Percentiles rank a stretch among this genome's conserved stretches.
Conservation (phyloP, 352 stramenopile species). For the Pythium oligandrum region DNA sequence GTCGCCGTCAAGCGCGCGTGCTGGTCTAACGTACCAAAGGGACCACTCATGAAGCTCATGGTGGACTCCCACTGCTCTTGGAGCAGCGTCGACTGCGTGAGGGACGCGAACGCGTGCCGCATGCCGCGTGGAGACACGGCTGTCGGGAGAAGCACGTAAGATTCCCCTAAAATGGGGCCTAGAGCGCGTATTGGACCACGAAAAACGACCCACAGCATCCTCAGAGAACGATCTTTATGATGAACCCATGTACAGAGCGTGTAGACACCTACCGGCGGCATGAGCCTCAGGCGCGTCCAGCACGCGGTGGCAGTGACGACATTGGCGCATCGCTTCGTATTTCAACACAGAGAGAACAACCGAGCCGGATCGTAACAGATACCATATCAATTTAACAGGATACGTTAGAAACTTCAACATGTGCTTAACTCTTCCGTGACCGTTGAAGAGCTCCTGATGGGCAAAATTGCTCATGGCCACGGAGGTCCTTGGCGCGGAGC, state of each 20-base stretch:
- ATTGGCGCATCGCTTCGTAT: slow-evolving; percentile 7
- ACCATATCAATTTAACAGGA: too few relatives aligned
- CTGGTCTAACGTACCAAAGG: too few relatives aligned
- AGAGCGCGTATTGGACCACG: neutral
- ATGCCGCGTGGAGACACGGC: slow-evolving; percentile 43
- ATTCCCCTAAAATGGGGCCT: slow-evolving; percentile 47
- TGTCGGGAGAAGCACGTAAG: slow-evolving; percentile 70
- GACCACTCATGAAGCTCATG: neutral
- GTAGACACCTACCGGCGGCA: neutral
- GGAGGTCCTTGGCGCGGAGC: slow-evolving; percentile 47
- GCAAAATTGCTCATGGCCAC: slow-evolving; percentile 22
- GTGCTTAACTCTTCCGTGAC: slow-evolving; percentile 1
- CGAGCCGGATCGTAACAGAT: too few relatives aligned
- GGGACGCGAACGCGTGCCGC: slow-evolving; percentile 19
- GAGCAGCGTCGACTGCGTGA: slow-evolving; percentile 17
- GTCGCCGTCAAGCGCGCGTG: too few relatives aligned
- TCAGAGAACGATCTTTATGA: too few relatives aligned
- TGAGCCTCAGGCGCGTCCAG: slow-evolving; percentile 19
- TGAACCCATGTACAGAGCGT: neutral
- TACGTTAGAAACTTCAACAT: too few relatives aligned
- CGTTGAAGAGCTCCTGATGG: too few relatives aligned
- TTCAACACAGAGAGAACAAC: too few relatives aligned
- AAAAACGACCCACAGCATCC: neutral
- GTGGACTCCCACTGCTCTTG: slow-evolving; percentile 23
- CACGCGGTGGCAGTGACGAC: slow-evolving; percentile 26